Evolutionary conservation across 495 filamentous ascomycete species (phyloP).

Genomic region (Tirmania nivea): DNA sequence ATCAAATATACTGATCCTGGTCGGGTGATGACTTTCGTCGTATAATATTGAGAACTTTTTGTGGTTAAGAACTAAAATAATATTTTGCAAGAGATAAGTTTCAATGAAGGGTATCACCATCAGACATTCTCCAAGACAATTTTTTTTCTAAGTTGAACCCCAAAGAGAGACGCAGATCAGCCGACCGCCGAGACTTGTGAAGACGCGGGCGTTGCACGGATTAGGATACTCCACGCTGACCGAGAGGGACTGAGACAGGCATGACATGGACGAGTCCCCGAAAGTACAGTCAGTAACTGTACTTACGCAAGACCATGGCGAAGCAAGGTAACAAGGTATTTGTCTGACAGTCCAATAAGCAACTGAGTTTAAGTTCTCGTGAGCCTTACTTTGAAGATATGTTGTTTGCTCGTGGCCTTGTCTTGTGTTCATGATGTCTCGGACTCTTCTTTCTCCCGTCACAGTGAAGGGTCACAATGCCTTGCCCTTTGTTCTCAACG

Average conservation of each 20-base stretch:
- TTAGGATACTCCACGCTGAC: background rate
- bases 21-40: background rate
- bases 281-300: background rate
- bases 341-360: background rate
- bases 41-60: too few species aligned
- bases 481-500: too few species aligned
- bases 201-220: background rate
- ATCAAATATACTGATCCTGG: too few species aligned
- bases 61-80: too few species aligned
- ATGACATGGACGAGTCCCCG: background rate
- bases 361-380: background rate
- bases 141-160: background rate
- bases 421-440: background rate
- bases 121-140: background rate
- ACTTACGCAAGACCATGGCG: background rate
- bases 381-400: background rate
- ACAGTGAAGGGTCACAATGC: too few species aligned
- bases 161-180: background rate
- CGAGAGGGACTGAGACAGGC: background rate
- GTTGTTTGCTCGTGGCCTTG: background rate
- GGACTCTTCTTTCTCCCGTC: too few species aligned
- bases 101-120: background rate
- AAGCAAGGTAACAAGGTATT: background rate
- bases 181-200: background rate
- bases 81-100: too few species aligned